Percentiles rank a stretch among this genome's conserved stretches.
phyloP scores from a whole-genome alignment of 2,329 filamentous ascomycete species.

The Bipolaris victoriae region DNA sequence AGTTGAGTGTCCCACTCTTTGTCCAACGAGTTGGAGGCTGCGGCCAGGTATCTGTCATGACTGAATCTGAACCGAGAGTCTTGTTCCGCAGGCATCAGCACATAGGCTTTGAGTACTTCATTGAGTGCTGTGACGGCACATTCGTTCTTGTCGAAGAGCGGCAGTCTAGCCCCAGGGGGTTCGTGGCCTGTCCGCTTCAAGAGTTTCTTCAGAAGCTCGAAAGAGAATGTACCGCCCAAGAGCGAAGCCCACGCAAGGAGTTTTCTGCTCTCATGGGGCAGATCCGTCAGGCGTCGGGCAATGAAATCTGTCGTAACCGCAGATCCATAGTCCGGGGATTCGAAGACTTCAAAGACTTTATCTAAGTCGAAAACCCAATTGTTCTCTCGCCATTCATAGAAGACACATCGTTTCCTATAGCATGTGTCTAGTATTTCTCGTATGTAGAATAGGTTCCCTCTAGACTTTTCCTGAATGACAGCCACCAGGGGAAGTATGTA shows the following conservation, averaged over 20 bases:
- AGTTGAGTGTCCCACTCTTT: slow-evolving; percentile 57
- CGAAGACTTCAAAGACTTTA: slow-evolving; percentile 82
- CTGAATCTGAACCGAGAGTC: slow-evolving; percentile 87
- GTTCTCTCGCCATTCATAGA: slow-evolving; percentile 84
- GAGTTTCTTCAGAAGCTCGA: slow-evolving; percentile 76
- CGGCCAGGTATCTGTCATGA: slow-evolving; percentile 85
- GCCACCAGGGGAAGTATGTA: slow-evolving; percentile 79
- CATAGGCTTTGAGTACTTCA: slow-evolving; percentile 76
- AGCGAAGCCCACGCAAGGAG: slow-evolving; percentile 87
- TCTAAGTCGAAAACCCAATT: slow-evolving; percentile 84
- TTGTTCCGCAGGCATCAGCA: slow-evolving; percentile 79
- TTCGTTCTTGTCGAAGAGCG: slow-evolving; percentile 63
- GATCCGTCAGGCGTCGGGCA: slow-evolving; percentile 74
- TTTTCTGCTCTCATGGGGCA: slow-evolving; percentile 74
- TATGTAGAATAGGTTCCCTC: slow-evolving; percentile 89
- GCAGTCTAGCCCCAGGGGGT: slow-evolving; percentile 52
- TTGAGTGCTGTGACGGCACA: slow-evolving; percentile 82
- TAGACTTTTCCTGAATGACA: slow-evolving; percentile 86
- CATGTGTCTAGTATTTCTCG: slow-evolving; percentile 88
- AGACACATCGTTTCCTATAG: slow-evolving; percentile 85
- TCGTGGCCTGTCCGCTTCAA: slow-evolving; percentile 70
- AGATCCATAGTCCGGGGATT: slow-evolving; percentile 77
- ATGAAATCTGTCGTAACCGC: slow-evolving; percentile 85
- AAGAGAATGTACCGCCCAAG: slow-evolving; percentile 82
- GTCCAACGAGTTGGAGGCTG: slow-evolving; percentile 67